Base-by-base conservation (phyloP, 306 rosid genomes). In the Spatholobus suberectus region DNA sequence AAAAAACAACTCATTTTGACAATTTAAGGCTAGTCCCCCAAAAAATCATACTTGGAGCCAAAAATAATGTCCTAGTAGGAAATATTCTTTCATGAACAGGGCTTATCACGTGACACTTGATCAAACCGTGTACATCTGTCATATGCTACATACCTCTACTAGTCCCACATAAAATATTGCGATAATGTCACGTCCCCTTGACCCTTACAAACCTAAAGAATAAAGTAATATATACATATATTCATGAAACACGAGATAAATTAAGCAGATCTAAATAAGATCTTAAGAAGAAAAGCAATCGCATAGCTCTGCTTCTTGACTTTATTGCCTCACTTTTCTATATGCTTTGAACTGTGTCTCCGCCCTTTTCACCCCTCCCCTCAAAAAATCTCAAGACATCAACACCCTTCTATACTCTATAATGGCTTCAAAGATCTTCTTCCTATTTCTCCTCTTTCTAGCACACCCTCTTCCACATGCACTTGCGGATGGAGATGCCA, bases 401-500 rank as follows among this genome's bases (percentile, higher is more conserved):
- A 27, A 27, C 27, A 66, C 49, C 29, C 71, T 34, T 27, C 27
- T 23, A 27, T 29, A 15, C 72, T 20, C 79, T 24, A 59, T 18
- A 61, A 89, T 90, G 88, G 88, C 77, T 58, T 75, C 89, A 38
- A 71, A 82, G 54, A 62, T 73, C 52, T 73, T 85, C 38, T 37
- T 66, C n/a, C 66, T 87, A 41, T 55, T 76, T 69, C 78, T 74
- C 83, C 65, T 90, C 59, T 88, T 79, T 62, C 51, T 77, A 73
- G 71, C 68, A 77, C 78, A 37, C 41, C 62, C 47, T 23, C 29
- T 34, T 13, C 83, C 54, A 26, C 14, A 43, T 63, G 8, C 34
- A 68, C 37, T 79, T 23, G 90, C 79, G 8, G 71, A 41, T 1
- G 96, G 89, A 37, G 92, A 93, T 82, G n/a, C 90, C 15, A 84